These are phyloP conservation scores for Candida andamanensis DNA, from an alignment of 805 yeast species.

Conservation along the genomic window DNA sequence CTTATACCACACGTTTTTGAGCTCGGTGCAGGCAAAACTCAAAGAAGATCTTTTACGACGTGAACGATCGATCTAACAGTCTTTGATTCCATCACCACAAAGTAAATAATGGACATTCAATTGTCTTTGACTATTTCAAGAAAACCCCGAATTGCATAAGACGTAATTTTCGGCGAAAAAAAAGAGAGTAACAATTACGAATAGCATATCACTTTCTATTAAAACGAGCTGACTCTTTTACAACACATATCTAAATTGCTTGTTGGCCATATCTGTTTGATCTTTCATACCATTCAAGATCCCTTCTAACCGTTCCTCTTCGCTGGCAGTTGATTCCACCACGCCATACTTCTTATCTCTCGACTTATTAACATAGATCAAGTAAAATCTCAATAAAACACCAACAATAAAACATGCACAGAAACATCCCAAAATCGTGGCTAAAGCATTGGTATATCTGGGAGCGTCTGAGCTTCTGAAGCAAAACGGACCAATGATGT, in stretches of 20 bases:
- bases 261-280: slow-evolving; percentile 21
- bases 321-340: slow-evolving; percentile 3
- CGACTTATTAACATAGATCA: slow-evolving; percentile 9
- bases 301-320: slow-evolving; percentile 20
- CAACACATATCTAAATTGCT: slow-evolving; percentile 17
- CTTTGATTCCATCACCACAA: too few species aligned
- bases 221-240: slow-evolving; percentile 2
- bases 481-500: slow-evolving; percentile 8
- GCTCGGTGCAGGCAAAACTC: too few species aligned
- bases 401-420: slow-evolving; percentile 10
- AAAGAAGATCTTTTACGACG: too few species aligned
- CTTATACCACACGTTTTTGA: too few species aligned
- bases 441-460: slow-evolving; percentile 7
- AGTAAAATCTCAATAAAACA: slow-evolving; percentile 6
- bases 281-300: slow-evolving; percentile 26
- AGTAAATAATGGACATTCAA: too few species aligned
- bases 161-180: too few species aligned
- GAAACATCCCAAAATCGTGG: slow-evolving; percentile 21
- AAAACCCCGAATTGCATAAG: too few species aligned
- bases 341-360: slow-evolving; percentile 8
- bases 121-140: too few species aligned
- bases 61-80: too few species aligned
- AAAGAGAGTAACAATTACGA: too few species aligned
- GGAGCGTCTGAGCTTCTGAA: slow-evolving; percentile 7
- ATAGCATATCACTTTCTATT: too few species aligned